Conservation (phyloP, 768 basidiomycete genomes). For the Lentinula aciculospora region DNA sequence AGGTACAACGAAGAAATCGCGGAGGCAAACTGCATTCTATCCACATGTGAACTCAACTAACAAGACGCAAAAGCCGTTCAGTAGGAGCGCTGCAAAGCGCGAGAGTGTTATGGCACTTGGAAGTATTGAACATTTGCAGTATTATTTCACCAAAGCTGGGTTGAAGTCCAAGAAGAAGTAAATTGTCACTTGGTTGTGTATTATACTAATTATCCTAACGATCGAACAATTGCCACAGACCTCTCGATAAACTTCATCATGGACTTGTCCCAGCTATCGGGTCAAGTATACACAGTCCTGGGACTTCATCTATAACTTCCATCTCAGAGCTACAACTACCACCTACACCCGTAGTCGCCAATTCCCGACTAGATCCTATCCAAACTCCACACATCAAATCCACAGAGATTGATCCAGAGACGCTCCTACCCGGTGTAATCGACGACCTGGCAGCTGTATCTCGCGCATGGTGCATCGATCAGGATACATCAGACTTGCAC, state of each 20-base stretch:
- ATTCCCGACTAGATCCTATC: conserved; percentile 24
- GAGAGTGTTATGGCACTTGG: conserved; percentile 92
- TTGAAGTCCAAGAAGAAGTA: conserved; percentile 69
- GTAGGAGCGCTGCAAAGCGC: conserved; percentile 85
- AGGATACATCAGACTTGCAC: conserved; percentile 3
- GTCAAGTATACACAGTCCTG: conserved; percentile 41
- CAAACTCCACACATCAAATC: conserved; percentile 57
- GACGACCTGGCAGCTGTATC: conserved; percentile 66
- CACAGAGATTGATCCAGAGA: conserved; percentile 71
- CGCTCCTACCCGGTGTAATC: conserved; percentile 69
- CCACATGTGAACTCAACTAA: conserved; percentile 65
- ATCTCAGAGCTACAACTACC: conserved; percentile 57
- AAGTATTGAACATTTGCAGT: conserved; percentile 94
- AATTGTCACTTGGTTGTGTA: conserved; percentile 23
- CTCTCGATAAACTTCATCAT: conserved; percentile 36
- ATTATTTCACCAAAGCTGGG: conserved; percentile 90
- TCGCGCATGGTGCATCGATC: conserved; percentile 56
- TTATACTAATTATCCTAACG: too few relatives aligned
- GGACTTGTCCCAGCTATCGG: conserved; percentile 78
- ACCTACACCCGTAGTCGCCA: conserved; percentile 58
- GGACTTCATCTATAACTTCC: conserved; percentile 33
- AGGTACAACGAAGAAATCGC: conserved; percentile 35
- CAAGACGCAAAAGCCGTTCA: conserved; percentile 81
- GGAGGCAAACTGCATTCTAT: conserved; percentile 74
- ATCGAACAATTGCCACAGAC: not conserved